Evolutionary conservation across 108 stramenopile species (phyloP), one percentile per base, ranked within the genome.

Genomic region (Hondaea fermentalgiana): DNA sequence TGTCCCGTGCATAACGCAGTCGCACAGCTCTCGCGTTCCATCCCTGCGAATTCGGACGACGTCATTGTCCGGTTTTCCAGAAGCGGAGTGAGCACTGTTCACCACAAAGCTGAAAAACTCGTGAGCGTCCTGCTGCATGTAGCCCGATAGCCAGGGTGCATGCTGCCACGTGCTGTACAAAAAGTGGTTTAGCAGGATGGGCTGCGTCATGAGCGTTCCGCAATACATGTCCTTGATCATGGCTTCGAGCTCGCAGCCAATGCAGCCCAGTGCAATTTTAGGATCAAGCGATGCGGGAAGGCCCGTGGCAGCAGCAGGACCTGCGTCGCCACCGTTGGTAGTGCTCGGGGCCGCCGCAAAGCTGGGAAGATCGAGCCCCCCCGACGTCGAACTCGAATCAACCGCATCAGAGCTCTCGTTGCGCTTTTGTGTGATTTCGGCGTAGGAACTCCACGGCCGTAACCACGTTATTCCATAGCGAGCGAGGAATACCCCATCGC

Each of bases 81-180:
- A 69, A 17, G 76, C 76, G 28, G 76, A 53, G 51, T 83, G 76
- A 6, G 51, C 51, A 53, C 49, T 53, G 5, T 83, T 83, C 25
- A 83, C 76, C 45, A 83, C 76, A 83, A 83, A 83, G 25, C 49
- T 53, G 51, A 53, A 83, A 23, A 88, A 69, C 60, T 88, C 88
- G 43, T 43, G 35, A 10, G 88, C 88, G 64, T 88, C 88, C 45
- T 88, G 88, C 88, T 88, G 88, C 43, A 35, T 42, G 45, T 64
- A 64, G 64, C 88, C 88, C 47, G 88, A 60, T 44, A 88, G 60
- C 60, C 28, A 43, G 10, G 88, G 58, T 3, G 60, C 88, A 47
- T 64, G 23, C 49, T 83, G 76, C 76, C 76, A 83, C 10, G 76
- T 83, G 12, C 49, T 53, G 51, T 83, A 83, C n/a, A 83, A 53